phyloP scores from a whole-genome alignment of 2,329 filamentous ascomycete genomes.

The Juglanconis juglandina region DNA sequence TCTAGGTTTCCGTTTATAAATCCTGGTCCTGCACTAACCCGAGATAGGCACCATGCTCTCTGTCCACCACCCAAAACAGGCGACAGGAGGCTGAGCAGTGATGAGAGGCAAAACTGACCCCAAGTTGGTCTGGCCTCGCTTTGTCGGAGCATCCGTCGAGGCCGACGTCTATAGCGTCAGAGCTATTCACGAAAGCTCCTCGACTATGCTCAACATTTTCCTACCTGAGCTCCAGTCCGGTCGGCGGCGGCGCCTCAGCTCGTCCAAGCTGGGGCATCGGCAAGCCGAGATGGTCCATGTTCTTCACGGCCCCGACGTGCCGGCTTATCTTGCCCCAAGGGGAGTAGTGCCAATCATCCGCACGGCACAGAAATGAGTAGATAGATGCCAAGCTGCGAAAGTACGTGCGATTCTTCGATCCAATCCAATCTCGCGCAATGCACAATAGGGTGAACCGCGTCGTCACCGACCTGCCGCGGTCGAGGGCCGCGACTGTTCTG shows the following conservation, averaged over 20 bases:
- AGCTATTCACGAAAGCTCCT: background rate
- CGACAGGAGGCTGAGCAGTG: background rate
- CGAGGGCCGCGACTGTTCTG: too few species aligned
- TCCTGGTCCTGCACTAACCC: background rate
- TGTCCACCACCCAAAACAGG: background rate
- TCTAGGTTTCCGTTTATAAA: conserved; percentile 4
- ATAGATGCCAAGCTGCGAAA: background rate
- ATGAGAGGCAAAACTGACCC: too few species aligned
- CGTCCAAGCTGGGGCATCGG: background rate
- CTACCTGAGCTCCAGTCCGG: background rate
- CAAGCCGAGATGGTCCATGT: background rate
- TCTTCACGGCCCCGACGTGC: background rate
- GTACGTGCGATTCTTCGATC: background rate
- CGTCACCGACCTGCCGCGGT: background rate
- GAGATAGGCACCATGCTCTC: conserved; percentile 1
- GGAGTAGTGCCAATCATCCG: background rate
- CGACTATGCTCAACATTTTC: background rate
- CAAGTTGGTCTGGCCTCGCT: background rate
- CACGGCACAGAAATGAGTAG: background rate
- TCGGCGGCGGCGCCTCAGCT: background rate
- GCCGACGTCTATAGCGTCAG: background rate
- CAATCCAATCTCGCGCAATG: background rate
- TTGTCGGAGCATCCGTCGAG: background rate
- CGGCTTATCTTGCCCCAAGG: background rate
- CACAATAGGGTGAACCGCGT: background rate